Conservation (phyloP, 371 early-diverging fungal species). For the Mortierella sp. region DNA sequence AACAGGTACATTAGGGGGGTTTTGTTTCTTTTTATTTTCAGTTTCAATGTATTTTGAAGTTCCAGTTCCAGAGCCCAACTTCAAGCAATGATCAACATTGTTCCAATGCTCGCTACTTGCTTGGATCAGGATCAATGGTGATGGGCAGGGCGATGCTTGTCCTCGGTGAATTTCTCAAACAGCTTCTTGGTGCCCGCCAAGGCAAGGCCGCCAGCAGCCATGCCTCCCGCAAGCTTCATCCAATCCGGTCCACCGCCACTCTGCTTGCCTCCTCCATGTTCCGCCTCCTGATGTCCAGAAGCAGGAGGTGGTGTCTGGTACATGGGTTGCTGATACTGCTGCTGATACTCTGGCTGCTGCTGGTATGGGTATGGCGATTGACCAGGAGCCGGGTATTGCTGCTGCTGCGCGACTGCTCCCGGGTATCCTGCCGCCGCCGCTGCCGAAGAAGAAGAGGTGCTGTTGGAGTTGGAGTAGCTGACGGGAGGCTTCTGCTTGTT, state of each 20-base stretch:
- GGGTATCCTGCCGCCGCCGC: slow-evolving; percentile 7
- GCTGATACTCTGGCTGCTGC: slow-evolving; percentile 10
- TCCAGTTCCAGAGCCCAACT: slow-evolving; percentile 1
- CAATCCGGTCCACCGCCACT: slow-evolving; percentile 41
- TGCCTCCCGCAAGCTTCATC: slow-evolving; percentile 47
- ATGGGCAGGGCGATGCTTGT: slow-evolving; percentile 22
- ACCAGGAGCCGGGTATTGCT: slow-evolving; percentile 3
- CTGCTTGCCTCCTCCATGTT: slow-evolving; percentile 10
- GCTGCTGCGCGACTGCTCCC: slow-evolving; percentile 13
- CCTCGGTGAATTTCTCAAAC: slow-evolving; percentile 33
- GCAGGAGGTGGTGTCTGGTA: not conserved
- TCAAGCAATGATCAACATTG: not conserved
- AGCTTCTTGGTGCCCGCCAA: slow-evolving; percentile 36
- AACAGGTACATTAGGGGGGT: not conserved
- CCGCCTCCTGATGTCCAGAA: not conserved
- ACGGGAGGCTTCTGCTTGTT: slow-evolving; percentile 27
- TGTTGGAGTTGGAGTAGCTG: not conserved
- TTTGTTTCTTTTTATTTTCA: slow-evolving; percentile 1
- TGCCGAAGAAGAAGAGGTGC: not conserved
- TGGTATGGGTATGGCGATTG: slow-evolving; percentile 7
- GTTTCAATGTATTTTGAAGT: not conserved
- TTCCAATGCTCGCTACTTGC: not conserved
- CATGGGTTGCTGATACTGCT: slow-evolving; percentile 20
- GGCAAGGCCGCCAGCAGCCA: slow-evolving; percentile 49
- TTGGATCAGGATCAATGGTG: not conserved